Evolutionary conservation across 768 basidiomycete genomes (phyloP), one percentile per base, ranked within the genome.

Genomic region (Serendipita sp.): DNA sequence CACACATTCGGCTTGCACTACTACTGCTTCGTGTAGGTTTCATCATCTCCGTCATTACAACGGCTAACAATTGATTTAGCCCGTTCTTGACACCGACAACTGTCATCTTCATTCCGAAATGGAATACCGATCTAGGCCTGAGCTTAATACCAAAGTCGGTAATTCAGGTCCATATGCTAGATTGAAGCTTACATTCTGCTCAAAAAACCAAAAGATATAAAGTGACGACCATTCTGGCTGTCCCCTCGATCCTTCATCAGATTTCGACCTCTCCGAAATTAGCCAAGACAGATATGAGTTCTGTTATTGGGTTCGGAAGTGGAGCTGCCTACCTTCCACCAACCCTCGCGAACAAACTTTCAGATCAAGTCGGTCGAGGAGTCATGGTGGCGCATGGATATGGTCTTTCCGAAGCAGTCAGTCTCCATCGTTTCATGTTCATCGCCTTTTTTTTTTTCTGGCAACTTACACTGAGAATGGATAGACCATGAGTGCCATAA

Each of bases 241-340:
- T 88, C 8, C 88, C 88, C 0, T 86, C 86, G 0, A 73, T 84
- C 32, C 72, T 85, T 0, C 81, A 86, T 68, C 86, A 86, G 67
- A 74, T 89, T 7, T 79, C 86, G 2, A 80, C 83, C 67, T 77
- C 84, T 66, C 81, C 73, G 3, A 68, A 67, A 4, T 69, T 83
- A 3, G 70, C 70, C 4, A 76, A 79, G 44, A 73, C 75, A 2
- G 84, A 87, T 69, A 73, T 87, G 13, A 82, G 79, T 68, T 80
- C 78, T 0, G 69, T 89, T 1, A 70, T 73, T 4, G 1, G 38
- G 3, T 65, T 83, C 30, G 73, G 70, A 3, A 79, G 78, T 65
- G 87, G 86, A 3, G 88, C 84, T 0, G 86, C 87, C 1, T 83
- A 86, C 69, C 79, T 88, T 24, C 84, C 88, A 0, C 78, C 79